Evolutionary conservation across 2,329 filamentous ascomycete genomes (phyloP), one percentile per base, ranked within the genome.

Genomic region (Arthrinium puccinioides): DNA sequence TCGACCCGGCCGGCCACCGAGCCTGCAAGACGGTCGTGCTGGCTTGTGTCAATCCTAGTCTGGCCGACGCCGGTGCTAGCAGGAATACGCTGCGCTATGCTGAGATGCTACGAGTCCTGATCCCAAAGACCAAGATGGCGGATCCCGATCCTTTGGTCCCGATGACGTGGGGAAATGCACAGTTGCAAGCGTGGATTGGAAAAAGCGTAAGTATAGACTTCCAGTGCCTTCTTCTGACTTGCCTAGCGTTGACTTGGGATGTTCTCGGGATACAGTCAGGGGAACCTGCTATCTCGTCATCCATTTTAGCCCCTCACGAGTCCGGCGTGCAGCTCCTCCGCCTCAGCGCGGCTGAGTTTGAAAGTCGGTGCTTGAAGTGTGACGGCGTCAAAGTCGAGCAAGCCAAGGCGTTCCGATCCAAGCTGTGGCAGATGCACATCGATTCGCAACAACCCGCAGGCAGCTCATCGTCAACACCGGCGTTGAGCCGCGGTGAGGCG

Each of bases 81-180:
- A 70, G 64, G 44, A 74, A 73, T 44, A 70, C 68, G 1, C 48
- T 72, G 40, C 55, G 67, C 7, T 72, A 69, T 38, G 68, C 67
- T 2, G 66, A 71, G 54, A 58, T 70, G 52, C 48, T 73, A 36
- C 54, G 64, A 2, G 63, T 66, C 2, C 44, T 57, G 1, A 49
- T 58, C 9, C 62, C 64, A 4, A 18, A 10, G 6, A 11, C 21
- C 20, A 21, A 25, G 26, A 18, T 42, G 5, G 42, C 36, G 5
- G 36, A 37, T 6, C 55, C 52, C 36, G 49, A 61, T 37, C 40
- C 50, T 1, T 40, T 37, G 6, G 47, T 50, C 18, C 60, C 66
- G 2, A 51, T 49, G 14, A 61, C 59, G 2, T 70, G 65, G 67
- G 52, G 53, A 4, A 63, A 66, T 37, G 46, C 49, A 25, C 48